Evolutionary conservation across 2,329 filamentous ascomycete species (phyloP), one percentile per base, ranked within the genome.

Genomic region (Pseudogymnoascus sp.): DNA sequence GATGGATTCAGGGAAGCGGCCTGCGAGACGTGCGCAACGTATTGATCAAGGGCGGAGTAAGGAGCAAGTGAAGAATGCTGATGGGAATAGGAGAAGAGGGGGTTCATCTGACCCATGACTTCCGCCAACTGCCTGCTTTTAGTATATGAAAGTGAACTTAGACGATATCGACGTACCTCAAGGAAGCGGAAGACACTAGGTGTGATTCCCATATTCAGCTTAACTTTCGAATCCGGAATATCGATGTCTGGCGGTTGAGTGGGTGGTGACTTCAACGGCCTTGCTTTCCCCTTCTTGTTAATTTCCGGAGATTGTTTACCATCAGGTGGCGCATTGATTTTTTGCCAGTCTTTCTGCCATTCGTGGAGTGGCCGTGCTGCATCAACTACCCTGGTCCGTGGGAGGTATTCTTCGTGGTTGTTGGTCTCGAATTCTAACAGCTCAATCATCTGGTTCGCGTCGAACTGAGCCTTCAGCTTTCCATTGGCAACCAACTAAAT

Each of bases 321-420:
- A 65, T 86, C 83, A 6, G 65, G 60, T 61, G 78, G 76, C 1
- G 76, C 71, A 71, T 87, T 87, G 43, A 83, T 72, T 68, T 77
- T 81, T 63, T 79, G 77, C 84, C 85, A 87, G 22, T 87, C 84
- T 74, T 87, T 87, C 67, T 81, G 77, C 85, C 85, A 87, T 64
- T 80, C 78, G 65, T 87, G 85, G 25, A 81, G 76, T 2, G 85
- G 85, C 67, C 82, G 81, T 12, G 84, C 84, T 6, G 82, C 82
- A 47, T 86, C 77, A 38, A 87, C 81, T 7, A 86, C 81, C 65
- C 80, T 79, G 63, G 79, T 83, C 60, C 90, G 85, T 20, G 92
- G 87, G 50, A 97, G 78, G 69, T 88, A 96, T 74, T 97, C 92
- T 67, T 92, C 89, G 69, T 95, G 88, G 58, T 80, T 81, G 36